phyloP scores from a whole-genome alignment of 306 rosid genomes.

The Mucuna pruriens region DNA sequence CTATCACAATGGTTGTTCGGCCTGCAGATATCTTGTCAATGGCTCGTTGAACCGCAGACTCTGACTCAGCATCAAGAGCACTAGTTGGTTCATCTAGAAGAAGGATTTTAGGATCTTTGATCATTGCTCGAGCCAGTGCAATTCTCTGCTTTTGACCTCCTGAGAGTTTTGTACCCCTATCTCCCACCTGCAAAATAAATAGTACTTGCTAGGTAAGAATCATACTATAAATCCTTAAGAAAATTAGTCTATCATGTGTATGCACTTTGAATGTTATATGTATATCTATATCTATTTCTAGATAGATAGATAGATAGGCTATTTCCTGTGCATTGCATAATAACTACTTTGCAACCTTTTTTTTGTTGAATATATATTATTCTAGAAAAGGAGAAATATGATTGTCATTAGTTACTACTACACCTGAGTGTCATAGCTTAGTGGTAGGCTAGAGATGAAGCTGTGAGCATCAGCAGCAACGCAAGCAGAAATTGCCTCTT shows the following conservation, averaged over 20 bases:
- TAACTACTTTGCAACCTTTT: background rate
- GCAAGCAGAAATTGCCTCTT: slow-evolving; percentile 87
- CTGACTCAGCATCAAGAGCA: slow-evolving; percentile 87
- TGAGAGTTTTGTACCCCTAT: slow-evolving; percentile 79
- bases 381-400: slow-evolving; percentile 2
- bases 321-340: background rate
- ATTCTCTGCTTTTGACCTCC: slow-evolving; percentile 97
- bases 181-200: slow-evolving; percentile 71
- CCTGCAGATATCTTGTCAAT: slow-evolving; percentile 79
- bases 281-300: background rate
- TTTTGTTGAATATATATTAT: background rate
- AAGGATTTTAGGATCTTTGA: slow-evolving; percentile 81
- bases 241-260: background rate
- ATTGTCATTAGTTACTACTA: background rate
- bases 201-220: slow-evolving; percentile 6
- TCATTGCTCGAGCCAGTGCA: slow-evolving; percentile 89
- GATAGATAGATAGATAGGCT: background rate
- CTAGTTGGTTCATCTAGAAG: slow-evolving; percentile 96
- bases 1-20: slow-evolving; percentile 82
- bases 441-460: slow-evolving; percentile 78
- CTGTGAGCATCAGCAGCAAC: slow-evolving; percentile 78
- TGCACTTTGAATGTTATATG: background rate
- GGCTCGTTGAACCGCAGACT: slow-evolving; percentile 74
- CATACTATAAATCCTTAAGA: background rate
- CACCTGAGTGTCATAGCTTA: slow-evolving; percentile 88